These are phyloP conservation scores for Saccharum spontaneum DNA, from an alignment of 176 grass and related monocot species.

Conservation along the genomic window DNA sequence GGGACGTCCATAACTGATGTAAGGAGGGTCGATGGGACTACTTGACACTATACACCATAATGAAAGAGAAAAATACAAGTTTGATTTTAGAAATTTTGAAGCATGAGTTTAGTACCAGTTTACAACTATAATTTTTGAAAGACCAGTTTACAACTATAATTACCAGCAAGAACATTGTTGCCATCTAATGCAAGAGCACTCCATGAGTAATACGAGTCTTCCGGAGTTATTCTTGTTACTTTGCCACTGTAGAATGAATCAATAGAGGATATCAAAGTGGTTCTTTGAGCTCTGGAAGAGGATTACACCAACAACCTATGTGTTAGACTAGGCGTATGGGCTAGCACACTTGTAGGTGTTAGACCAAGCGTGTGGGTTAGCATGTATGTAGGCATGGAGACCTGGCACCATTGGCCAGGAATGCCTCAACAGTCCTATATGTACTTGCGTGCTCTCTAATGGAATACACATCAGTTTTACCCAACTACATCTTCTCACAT, in stretches of 20 bases:
- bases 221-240: conserved; percentile 59
- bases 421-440: too few relatives aligned
- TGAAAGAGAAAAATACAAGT: neutral
- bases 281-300: neutral
- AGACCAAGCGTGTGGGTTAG: too few relatives aligned
- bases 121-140: conserved; percentile 12
- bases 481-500: too few relatives aligned
- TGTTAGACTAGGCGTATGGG: too few relatives aligned
- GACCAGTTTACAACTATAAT: neutral
- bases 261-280: neutral
- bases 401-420: too few relatives aligned
- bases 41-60: conserved; percentile 61
- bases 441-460: too few relatives aligned
- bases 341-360: too few relatives aligned
- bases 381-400: too few relatives aligned
- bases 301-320: neutral
- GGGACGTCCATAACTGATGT: conserved; percentile 58
- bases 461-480: too few relatives aligned
- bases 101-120: neutral
- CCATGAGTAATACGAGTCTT: conserved; percentile 79
- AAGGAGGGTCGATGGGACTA: conserved; percentile 76
- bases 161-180: conserved; percentile 77
- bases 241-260: conserved; percentile 55
- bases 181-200: conserved; percentile 63
- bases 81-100: neutral